These are phyloP conservation scores for Cystoisospora suis DNA, from an alignment of 169 alveolate genomes.

Conservation along the genomic window DNA sequence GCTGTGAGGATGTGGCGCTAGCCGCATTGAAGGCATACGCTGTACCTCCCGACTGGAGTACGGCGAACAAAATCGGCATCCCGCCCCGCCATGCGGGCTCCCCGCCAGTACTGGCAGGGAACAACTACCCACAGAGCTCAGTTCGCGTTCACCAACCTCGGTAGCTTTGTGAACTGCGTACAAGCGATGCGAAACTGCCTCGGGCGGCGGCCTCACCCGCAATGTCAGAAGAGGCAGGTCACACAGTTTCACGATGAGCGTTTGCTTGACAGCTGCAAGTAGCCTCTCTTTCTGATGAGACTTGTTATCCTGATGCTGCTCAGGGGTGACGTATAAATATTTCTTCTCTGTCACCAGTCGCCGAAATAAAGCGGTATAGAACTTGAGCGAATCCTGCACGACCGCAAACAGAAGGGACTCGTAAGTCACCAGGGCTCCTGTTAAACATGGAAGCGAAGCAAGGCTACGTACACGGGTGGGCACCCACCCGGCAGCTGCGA, in stretches of 20 bases:
- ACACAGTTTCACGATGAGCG: conserved; percentile 14
- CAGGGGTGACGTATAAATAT: not conserved
- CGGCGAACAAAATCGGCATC: too few species aligned
- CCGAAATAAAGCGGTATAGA: not conserved
- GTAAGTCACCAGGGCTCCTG: not conserved
- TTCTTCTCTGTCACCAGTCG: not conserved
- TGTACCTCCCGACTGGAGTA: too few species aligned
- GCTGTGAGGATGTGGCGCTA: too few species aligned
- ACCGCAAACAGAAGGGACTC: too few species aligned
- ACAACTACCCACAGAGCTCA: too few species aligned
- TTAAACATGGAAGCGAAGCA: not conserved
- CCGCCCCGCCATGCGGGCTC: too few species aligned
- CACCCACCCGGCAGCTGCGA: not conserved
- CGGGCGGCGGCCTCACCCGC: too few species aligned
- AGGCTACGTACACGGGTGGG: not conserved
- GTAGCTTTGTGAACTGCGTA: too few species aligned
- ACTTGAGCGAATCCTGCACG: not conserved
- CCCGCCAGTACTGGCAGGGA: too few species aligned
- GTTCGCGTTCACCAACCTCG: too few species aligned
- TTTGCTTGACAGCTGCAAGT: not conserved
- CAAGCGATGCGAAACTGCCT: too few species aligned
- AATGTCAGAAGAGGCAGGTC: not conserved
- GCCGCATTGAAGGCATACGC: too few species aligned
- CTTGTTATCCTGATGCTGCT: not conserved
- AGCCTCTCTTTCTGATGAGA: not conserved